phyloP scores from a whole-genome alignment of 768 basidiomycete species.

The Pleurotus tuoliensis region DNA sequence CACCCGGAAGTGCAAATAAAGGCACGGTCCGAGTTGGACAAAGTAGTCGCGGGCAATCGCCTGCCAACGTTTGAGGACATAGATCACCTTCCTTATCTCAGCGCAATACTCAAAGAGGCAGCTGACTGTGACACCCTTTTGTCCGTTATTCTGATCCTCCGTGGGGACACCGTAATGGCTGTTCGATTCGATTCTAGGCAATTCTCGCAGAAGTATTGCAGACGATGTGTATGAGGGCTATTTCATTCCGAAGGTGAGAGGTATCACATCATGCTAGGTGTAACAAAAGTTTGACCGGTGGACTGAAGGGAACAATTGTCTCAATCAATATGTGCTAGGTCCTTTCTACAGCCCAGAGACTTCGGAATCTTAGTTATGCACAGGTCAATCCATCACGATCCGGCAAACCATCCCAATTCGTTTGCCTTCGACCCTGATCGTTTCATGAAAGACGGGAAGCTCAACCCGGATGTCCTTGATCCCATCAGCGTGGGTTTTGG shows the following conservation, averaged over 20 bases:
- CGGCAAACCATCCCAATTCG: constrained; percentile 14
- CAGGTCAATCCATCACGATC: constrained; percentile 27
- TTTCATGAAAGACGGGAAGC: constrained; percentile 20
- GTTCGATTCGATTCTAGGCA: constrained; percentile 14
- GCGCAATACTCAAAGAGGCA: constrained; percentile 14
- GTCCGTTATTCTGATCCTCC: not conserved
- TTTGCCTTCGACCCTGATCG: constrained; percentile 31
- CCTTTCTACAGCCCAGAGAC: not conserved
- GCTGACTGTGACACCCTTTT: constrained; percentile 12
- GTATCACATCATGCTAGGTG: not conserved
- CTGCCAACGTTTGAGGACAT: constrained; percentile 14
- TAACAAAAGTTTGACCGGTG: not conserved
- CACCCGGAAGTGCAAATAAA: constrained; percentile 15
- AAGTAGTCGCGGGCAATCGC: constrained; percentile 14
- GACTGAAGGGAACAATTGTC: constrained; percentile 19
- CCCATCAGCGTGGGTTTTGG: constrained; percentile 12
- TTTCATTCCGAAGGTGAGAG: constrained; percentile 21
- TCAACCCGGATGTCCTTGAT: constrained; percentile 11
- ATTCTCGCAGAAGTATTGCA: constrained; percentile 22
- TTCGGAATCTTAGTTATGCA: not conserved
- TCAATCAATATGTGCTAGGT: constrained; percentile 26
- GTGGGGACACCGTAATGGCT: not conserved
- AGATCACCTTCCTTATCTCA: constrained; percentile 12
- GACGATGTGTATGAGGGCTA: constrained; percentile 33
- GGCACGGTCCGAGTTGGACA: constrained; percentile 16